Evolutionary conservation across 108 stramenopile species (phyloP), one percentile per base, ranked within the genome.

Genomic region (Aurantiochytrium sp.): DNA sequence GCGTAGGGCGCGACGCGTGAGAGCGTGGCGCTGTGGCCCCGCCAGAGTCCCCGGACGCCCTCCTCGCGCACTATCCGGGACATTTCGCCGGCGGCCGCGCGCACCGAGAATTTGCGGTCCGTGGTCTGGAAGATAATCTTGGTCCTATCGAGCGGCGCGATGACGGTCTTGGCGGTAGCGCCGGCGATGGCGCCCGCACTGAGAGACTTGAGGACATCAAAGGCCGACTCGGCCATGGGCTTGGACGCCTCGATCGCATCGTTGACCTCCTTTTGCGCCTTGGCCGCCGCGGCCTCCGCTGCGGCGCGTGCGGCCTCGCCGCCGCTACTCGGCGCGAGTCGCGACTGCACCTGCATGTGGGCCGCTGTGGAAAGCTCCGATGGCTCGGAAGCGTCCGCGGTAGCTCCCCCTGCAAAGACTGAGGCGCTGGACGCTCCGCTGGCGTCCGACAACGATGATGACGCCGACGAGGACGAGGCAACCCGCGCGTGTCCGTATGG

Each of bases 1-100:
- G 95, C 92, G 88, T 99, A 99, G 15, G 98, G 98, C 93, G 96
- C 96, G 22, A 99, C 97, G 41, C 98, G 95, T 65, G 97, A 93
- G 94, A 97, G 94, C 19, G 97, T 97, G 34, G 97, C 98, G 55
- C 91, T 91, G 92, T 98, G 97, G 4, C 98, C 98, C 87, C 96
- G 96, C 97, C 97, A 98, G 27, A 98, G 89, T 4, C 96, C 97
- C 19, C 86, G 50, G 53, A 93, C 68, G 1, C 98, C 98, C 91
- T 97, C 97, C 54, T 92, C 87, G 32, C 91, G 87, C 8, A 95
- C 65, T 4, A 89, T 65, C 24, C 42, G 36, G 31, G 5, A 15
- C 22, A 88, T 15, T 4, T 87, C n/a, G 4, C 15, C 12, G 36
- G 24, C 50, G 68, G 87, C 90, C 52, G 90, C 52, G 21, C 53